These are phyloP conservation scores for Skeletonema marinoi DNA, from an alignment of 108 stramenopile species.

Conservation along the genomic window DNA sequence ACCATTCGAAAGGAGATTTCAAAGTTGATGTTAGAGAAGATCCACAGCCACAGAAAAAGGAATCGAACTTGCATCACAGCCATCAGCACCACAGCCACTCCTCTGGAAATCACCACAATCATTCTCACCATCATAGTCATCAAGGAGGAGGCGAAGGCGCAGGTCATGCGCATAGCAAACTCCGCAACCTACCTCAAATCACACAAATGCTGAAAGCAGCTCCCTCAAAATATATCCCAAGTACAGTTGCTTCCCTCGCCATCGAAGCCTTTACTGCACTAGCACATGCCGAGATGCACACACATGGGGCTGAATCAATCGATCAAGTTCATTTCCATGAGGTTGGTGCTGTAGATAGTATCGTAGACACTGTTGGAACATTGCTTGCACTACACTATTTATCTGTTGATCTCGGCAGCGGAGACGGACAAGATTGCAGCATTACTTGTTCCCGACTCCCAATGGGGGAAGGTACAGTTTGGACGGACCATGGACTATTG, in stretches of 20 bases:
- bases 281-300: slow-evolving; percentile 86
- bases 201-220: slow-evolving; percentile 66
- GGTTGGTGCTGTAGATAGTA: slow-evolving; percentile 92
- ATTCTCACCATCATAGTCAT: slow-evolving; percentile 35
- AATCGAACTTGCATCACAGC: slow-evolving; percentile 5
- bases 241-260: slow-evolving; percentile 65
- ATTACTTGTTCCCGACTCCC: slow-evolving; percentile 83
- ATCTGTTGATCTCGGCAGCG: slow-evolving; percentile 58
- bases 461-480: slow-evolving; percentile 87
- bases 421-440: slow-evolving; percentile 5
- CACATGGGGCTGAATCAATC: slow-evolving; percentile 74
- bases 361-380: slow-evolving; percentile 92
- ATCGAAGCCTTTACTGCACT: slow-evolving; percentile 80
- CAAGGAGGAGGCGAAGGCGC: background rate
- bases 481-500: slow-evolving; percentile 90
- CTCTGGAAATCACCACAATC: slow-evolving; percentile 1
- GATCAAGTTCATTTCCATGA: slow-evolving; percentile 95
- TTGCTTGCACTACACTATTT: slow-evolving; percentile 78
- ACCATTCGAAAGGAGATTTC: background rate
- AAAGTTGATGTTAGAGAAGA: background rate
- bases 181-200: slow-evolving; percentile 85
- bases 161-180: slow-evolving; percentile 45
- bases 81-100: background rate
- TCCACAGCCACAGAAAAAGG: slow-evolving; percentile 3
- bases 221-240: slow-evolving; percentile 60